A percentile compares a stretch with the other conserved stretches of the same genome.
Conservation (phyloP, 768 basidiomycete genomes). For the Podaxis pistillaris region DNA sequence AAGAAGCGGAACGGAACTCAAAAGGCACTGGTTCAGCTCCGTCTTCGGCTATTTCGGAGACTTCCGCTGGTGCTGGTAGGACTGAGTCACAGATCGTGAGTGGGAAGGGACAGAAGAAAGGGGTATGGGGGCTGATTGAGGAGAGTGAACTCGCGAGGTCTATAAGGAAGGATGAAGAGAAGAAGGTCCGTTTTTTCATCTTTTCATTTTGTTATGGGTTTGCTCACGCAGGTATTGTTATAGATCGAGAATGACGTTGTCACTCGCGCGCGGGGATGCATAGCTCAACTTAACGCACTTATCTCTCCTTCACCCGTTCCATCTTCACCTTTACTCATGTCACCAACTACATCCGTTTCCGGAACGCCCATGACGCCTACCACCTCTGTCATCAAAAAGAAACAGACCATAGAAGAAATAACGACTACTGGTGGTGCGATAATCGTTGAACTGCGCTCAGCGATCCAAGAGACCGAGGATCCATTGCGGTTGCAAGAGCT, state of each 20-base stretch:
- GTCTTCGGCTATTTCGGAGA: not conserved
- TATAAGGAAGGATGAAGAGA: constrained; percentile 57
- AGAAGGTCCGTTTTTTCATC: constrained; percentile 36
- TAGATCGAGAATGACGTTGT: constrained; percentile 48
- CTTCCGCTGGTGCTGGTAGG: not conserved
- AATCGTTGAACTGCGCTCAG: constrained; percentile 46
- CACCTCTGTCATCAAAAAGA: not conserved
- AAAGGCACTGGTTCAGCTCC: constrained; percentile 25
- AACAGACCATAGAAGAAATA: constrained; percentile 30
- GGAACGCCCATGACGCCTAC: constrained; percentile 4
- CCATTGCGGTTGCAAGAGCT: constrained; percentile 64
- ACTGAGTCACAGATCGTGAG: constrained; percentile 24
- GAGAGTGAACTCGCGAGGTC: constrained; percentile 79
- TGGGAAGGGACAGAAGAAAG: constrained; percentile 60
- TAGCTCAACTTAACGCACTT: constrained; percentile 36
- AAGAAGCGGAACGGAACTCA: constrained; percentile 62
- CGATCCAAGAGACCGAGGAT: constrained; percentile 58
- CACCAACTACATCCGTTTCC: constrained; percentile 1
- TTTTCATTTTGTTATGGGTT: not conserved
- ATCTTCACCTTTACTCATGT: constrained; percentile 21
- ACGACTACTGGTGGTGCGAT: constrained; percentile 49
- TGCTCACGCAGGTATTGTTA: constrained; percentile 12
- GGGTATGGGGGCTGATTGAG: constrained; percentile 84
- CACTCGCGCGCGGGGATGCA: constrained; percentile 43
- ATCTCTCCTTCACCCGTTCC: constrained; percentile 15